Evolutionary conservation across 345 rosid genomes (phyloP).

Genomic region (Carallia brachiata): DNA sequence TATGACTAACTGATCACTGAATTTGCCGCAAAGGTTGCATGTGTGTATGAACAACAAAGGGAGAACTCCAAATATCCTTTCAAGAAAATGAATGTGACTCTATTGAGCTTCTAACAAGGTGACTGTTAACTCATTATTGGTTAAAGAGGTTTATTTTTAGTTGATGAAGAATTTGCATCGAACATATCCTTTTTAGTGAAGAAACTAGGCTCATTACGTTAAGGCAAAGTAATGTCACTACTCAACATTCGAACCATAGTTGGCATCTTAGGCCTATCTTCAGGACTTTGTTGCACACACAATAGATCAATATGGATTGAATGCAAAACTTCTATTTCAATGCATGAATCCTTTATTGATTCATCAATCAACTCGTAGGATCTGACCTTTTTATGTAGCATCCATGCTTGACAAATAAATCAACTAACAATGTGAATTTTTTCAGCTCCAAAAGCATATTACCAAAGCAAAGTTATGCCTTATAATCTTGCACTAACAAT

Average conservation of each 20-base stretch:
- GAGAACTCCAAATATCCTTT: too few relatives aligned
- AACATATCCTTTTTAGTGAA: slow-evolving; percentile 13
- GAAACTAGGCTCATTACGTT: slow-evolving; percentile 20
- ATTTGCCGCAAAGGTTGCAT: too few relatives aligned
- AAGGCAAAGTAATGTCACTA: slow-evolving; percentile 9
- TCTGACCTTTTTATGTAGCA: slow-evolving; percentile 5
- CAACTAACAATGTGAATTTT: neutral
- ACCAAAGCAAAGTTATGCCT: too few relatives aligned
- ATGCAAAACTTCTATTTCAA: neutral
- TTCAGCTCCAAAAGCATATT: too few relatives aligned
- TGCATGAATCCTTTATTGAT: slow-evolving; percentile 1
- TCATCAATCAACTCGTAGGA: neutral
- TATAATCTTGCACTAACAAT: too few relatives aligned
- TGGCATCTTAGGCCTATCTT: slow-evolving; percentile 23
- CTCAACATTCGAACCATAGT: slow-evolving; percentile 17
- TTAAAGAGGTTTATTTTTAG: slow-evolving; percentile 7
- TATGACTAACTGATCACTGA: too few relatives aligned
- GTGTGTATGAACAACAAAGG: too few relatives aligned
- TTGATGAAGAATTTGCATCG: slow-evolving; percentile 7
- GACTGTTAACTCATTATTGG: slow-evolving; percentile 12
- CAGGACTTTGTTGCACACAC: slow-evolving; percentile 17
- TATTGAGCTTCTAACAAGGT: slow-evolving; percentile 13
- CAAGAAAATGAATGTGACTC: neutral
- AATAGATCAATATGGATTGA: slow-evolving; percentile 15
- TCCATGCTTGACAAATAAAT: slow-evolving; percentile 9